Evolutionary conservation across 306 rosid species (phyloP).

Genomic region (Cucurbita moschata): DNA sequence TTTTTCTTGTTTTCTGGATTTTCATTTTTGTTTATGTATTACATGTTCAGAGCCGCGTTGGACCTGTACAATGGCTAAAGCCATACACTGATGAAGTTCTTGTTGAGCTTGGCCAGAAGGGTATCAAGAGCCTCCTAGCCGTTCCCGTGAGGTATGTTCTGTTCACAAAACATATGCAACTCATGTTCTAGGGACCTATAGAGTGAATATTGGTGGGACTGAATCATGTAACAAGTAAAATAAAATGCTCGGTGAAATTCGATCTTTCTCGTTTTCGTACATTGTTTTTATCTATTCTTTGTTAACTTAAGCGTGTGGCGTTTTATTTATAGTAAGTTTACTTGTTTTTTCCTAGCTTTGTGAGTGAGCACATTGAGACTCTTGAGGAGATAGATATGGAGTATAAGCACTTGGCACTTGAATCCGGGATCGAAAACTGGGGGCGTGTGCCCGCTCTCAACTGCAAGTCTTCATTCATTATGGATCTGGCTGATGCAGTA

Average conservation of each 20-base stretch:
- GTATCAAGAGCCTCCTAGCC: constrained; percentile 83
- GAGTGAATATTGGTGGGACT: background rate
- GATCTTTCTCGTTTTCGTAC: background rate
- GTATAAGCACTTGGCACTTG: constrained; percentile 77
- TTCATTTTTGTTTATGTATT: background rate
- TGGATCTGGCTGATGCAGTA: constrained; percentile 86
- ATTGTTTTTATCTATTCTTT: background rate
- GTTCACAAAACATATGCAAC: background rate
- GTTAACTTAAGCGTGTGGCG: no score
- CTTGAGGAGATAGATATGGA: constrained; percentile 99
- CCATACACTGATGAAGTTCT: constrained; percentile 96
- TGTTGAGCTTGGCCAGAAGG: constrained; percentile 92
- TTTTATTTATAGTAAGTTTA: background rate
- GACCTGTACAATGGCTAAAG: constrained; percentile 97
- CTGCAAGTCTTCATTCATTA: constrained; percentile 67
- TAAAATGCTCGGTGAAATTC: background rate
- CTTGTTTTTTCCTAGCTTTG: constrained; percentile 47
- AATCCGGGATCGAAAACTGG: constrained; percentile 91
- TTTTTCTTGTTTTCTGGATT: background rate
- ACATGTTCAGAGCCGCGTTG: constrained; percentile 76
- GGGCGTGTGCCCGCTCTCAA: constrained; percentile 97
- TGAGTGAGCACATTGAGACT: constrained; percentile 97
- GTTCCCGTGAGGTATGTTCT: constrained; percentile 81
- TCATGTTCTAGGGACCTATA: no score
- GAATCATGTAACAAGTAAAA: background rate